Evolutionary conservation across 2,329 filamentous ascomycete species (phyloP), one percentile per base, ranked within the genome.

Genomic region (Fusarium musae): DNA sequence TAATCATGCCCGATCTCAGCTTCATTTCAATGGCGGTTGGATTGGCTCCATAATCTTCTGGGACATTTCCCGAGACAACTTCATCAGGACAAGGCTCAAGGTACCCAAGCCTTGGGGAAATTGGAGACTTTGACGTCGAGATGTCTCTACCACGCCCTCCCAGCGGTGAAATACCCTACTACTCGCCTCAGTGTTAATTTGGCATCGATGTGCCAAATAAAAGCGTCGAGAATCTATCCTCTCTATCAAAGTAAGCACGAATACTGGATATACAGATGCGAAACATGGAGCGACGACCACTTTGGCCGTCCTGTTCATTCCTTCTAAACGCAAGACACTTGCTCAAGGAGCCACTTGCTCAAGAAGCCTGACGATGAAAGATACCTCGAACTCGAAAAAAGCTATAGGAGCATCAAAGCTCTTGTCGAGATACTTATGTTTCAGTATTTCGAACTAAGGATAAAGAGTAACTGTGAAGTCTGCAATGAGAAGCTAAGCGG

Each of bases 131-230:
- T 11, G 1, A 26, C 8, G 7, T 26, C 11, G 8, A 19, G 19
- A 9, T 46, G 2, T 26, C 43, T 19, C 2, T 46, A 19, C 6
- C 23, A 26, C 43, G 16, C 5, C 23, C 11, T 19, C 17, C 6
- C 6, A 3, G 3, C 4, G 10, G 17, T 3, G 1, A 17, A 44
- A 2, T 7, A 9, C 39, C 19, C 0, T 44, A 3, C 16, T 12
- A 11, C 16, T 17, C 23, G 23, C 10, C 12, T 26, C 23, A 19
- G 10, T 19, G 10, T 26, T 10, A 44, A 23, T 5, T 26, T 5
- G 6, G 15, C n/a, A 8, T 40, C 10, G 32, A 5, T 34, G 15
- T 16, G 34, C 34, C 13, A 16, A 16, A 16, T 1, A 34, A 16
- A 34, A 34, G 13, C 34, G 34, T 16, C 34, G 13, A 34, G 13